phyloP scores from a whole-genome alignment of 768 basidiomycete genomes.

The Galerina sulciceps region DNA sequence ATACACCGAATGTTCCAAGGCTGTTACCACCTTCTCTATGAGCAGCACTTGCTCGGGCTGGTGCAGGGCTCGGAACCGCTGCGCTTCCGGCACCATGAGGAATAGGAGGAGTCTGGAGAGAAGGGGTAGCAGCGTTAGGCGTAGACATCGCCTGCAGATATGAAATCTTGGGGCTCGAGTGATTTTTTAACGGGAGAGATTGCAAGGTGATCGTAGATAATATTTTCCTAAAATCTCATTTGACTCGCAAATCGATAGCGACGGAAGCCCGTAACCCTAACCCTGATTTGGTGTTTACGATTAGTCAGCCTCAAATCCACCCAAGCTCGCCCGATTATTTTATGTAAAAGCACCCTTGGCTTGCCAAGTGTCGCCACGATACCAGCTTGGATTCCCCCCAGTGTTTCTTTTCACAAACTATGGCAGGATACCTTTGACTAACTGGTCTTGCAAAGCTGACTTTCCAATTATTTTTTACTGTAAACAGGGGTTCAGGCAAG shows the following conservation, averaged over 20 bases:
- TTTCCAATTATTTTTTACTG: neutral
- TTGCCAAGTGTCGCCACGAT: neutral
- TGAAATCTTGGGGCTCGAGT: neutral
- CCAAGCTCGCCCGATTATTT: neutral
- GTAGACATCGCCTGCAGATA: conserved; percentile 8
- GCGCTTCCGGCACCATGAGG: conserved; percentile 45
- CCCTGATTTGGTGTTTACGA: conserved; percentile 2
- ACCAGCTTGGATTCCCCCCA: no score
- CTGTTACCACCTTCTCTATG: conserved; percentile 59
- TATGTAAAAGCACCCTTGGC: no score
- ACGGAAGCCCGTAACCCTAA: conserved; percentile 16
- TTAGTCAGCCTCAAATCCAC: neutral
- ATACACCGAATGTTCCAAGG: conserved; percentile 74
- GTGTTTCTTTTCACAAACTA: no score
- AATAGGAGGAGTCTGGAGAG: conserved; percentile 36
- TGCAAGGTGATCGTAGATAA: neutral
- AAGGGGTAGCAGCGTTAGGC: conserved; percentile 13
- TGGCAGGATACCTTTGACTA: no score
- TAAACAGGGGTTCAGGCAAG: neutral
- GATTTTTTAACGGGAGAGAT: neutral
- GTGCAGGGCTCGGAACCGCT: conserved; percentile 47
- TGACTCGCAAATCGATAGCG: conserved; percentile 13
- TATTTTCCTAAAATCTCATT: neutral
- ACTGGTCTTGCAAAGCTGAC: no score
- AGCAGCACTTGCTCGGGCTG: conserved; percentile 50